Evolutionary conservation across 768 basidiomycete genomes (phyloP).

Genomic region (Ramaria rubella): DNA sequence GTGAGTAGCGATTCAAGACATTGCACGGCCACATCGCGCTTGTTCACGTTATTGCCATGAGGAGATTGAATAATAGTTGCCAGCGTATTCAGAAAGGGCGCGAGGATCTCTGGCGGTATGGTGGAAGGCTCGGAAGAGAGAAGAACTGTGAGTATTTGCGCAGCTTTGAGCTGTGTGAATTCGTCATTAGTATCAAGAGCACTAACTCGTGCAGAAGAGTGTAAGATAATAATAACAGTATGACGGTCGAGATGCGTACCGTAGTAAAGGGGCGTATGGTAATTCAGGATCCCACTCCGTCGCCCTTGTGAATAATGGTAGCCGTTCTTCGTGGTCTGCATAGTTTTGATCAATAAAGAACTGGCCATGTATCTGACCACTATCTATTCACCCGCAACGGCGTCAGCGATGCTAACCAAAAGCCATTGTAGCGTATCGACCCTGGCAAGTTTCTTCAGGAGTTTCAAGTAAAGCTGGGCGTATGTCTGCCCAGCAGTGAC

Average conservation of each 20-base stretch:
- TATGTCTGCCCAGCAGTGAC: constrained; percentile 79
- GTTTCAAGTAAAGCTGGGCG: constrained; percentile 80
- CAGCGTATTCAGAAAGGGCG: constrained; percentile 54
- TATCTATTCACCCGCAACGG: constrained; percentile 54
- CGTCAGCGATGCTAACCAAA: constrained; percentile 82
- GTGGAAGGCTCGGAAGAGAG: constrained; percentile 53
- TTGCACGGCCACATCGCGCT: constrained; percentile 86
- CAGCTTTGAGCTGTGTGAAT: constrained; percentile 87
- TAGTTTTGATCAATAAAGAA: neutral
- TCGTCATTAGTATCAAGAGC: constrained; percentile 84
- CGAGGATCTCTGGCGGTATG: constrained; percentile 45
- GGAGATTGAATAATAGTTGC: constrained; percentile 54
- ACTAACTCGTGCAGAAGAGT: constrained; percentile 33
- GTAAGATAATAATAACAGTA: neutral
- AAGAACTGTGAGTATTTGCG: constrained; percentile 82
- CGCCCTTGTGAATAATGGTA: constrained; percentile 63
- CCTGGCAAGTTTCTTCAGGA: constrained; percentile 80
- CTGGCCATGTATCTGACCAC: neutral
- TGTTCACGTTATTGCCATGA: constrained; percentile 40
- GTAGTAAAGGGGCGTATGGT: constrained; percentile 72
- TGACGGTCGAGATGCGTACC: constrained; percentile 37
- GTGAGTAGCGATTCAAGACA: constrained; percentile 81
- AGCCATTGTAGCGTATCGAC: constrained; percentile 86
- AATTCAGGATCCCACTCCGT: constrained; percentile 66
- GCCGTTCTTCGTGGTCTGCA: constrained; percentile 81